Percentiles rank a stretch among this genome's conserved stretches.
phyloP scores from a whole-genome alignment of 495 filamentous ascomycete species.

The Jackrogersella minutella region DNA sequence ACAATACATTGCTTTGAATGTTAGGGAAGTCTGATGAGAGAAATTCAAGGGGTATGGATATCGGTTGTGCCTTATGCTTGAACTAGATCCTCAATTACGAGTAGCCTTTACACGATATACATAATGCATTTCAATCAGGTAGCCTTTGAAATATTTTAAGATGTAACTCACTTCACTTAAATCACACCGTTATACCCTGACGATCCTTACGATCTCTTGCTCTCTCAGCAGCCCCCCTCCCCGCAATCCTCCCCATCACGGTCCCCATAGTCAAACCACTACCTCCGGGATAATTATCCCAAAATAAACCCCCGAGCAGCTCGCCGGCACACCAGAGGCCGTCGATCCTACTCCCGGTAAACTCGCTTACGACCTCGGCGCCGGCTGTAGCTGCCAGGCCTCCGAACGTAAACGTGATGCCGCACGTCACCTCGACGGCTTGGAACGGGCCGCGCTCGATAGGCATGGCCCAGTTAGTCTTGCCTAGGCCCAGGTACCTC shows the following conservation, averaged over 20 bases:
- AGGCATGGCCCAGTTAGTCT: constrained; percentile 70
- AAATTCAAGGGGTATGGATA: no score
- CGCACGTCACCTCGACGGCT: constrained; percentile 66
- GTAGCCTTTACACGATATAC: no score
- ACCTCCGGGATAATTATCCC: constrained; percentile 70
- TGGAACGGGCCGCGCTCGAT: constrained; percentile 63
- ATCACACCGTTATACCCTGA: no score
- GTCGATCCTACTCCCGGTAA: constrained; percentile 53
- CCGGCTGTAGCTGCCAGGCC: constrained; percentile 62
- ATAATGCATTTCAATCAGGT: no score
- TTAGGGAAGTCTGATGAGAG: no score
- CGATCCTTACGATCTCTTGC: constrained; percentile 2
- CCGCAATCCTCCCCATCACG: constrained; percentile 39
- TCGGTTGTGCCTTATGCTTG: no score
- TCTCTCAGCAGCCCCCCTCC: constrained; percentile 31
- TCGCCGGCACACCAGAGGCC: constrained; percentile 67
- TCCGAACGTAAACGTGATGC: constrained; percentile 73
- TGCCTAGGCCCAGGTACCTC: constrained; percentile 52
- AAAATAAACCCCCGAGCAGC: constrained; percentile 70
- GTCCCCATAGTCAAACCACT: constrained; percentile 62
- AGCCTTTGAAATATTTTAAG: no score
- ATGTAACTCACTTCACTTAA: no score
- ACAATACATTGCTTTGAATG: no score
- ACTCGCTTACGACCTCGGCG: constrained; percentile 55
- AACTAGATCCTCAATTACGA: no score